Evolutionary conservation across 1,139 yeast genomes (phyloP).

Genomic region (Kurtzmaniella quercitrusa): DNA sequence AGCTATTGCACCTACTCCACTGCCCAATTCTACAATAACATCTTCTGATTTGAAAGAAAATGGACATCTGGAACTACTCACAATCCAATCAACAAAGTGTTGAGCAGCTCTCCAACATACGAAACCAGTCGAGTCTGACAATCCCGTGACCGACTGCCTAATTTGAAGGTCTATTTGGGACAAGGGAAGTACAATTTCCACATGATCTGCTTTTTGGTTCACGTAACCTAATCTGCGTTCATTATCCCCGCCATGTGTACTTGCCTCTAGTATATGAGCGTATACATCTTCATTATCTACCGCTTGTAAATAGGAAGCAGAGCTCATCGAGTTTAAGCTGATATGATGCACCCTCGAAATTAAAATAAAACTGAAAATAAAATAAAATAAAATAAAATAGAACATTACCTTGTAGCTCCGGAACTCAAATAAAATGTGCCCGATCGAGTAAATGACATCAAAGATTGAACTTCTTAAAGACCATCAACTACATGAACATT

Average conservation of each 20-base stretch:
- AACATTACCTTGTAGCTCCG: no score
- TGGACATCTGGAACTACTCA: conserved; percentile 22
- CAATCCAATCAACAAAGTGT: conserved; percentile 51
- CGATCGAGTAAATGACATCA: no score
- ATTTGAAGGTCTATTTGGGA: conserved; percentile 29
- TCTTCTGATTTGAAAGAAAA: conserved; percentile 15
- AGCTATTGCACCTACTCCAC: conserved; percentile 61
- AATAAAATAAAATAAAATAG: no score
- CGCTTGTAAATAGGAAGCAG: conserved; percentile 14
- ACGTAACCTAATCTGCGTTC: conserved; percentile 47
- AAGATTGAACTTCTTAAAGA: no score
- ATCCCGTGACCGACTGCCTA: conserved; percentile 39
- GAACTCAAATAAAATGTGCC: no score
- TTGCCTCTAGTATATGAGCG: conserved; percentile 49
- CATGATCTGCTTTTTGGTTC: conserved; percentile 25
- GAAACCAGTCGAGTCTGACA: conserved; percentile 63
- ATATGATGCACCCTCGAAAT: not conserved
- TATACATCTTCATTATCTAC: conserved; percentile 25
- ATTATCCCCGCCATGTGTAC: conserved; percentile 23
- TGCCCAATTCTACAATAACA: conserved; percentile 56
- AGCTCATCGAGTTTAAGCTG: conserved; percentile 6
- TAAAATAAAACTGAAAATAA: no score
- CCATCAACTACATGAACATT: no score
- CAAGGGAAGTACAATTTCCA: conserved; percentile 31
- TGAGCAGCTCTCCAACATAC: conserved; percentile 60